A percentile compares a stretch with the other conserved stretches of the same genome.
Evolutionary conservation across 2,329 filamentous ascomycete genomes (phyloP).

Genomic region (Beauveria scarabaeidicola): DNA sequence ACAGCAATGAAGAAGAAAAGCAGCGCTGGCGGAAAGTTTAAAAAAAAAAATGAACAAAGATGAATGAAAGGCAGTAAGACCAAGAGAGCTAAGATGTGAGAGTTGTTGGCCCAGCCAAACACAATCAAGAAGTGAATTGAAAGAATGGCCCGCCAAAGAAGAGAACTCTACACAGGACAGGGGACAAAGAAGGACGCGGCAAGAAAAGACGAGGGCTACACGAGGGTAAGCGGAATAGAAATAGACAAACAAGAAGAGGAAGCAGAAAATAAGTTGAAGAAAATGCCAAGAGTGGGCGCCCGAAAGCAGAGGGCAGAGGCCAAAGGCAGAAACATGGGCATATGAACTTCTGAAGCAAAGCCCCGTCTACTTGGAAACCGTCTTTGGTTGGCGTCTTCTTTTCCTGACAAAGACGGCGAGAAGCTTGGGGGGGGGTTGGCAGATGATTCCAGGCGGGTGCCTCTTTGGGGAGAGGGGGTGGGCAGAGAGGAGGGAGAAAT

Average conservation of each 20-base stretch:
- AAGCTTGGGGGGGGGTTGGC: neutral
- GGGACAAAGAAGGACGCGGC: neutral
- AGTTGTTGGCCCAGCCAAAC: conserved; percentile 10
- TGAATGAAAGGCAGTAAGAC: conserved; percentile 9
- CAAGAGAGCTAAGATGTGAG: neutral
- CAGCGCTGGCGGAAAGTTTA: neutral
- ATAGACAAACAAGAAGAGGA: neutral
- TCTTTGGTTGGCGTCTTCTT: neutral
- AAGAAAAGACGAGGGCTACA: neutral
- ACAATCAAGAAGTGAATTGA: neutral
- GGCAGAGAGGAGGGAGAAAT: neutral
- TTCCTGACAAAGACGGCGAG: neutral
- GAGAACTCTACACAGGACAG: neutral
- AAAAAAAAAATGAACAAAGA: conserved; percentile 13
- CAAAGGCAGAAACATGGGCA: neutral
- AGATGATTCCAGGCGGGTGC: neutral
- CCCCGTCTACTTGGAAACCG: conserved; percentile 2
- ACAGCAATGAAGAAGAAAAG: conserved; percentile 13
- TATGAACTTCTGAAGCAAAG: conserved; percentile 6
- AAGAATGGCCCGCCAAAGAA: neutral
- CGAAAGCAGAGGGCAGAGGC: neutral
- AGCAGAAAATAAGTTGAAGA: neutral
- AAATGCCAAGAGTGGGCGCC: neutral
- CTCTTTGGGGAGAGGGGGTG: neutral
- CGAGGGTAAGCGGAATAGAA: neutral